Percentiles rank a stretch among this genome's conserved stretches.
Evolutionary conservation across 805 yeast species (phyloP).

Genomic region (Saccharomycopsis sp.): DNA sequence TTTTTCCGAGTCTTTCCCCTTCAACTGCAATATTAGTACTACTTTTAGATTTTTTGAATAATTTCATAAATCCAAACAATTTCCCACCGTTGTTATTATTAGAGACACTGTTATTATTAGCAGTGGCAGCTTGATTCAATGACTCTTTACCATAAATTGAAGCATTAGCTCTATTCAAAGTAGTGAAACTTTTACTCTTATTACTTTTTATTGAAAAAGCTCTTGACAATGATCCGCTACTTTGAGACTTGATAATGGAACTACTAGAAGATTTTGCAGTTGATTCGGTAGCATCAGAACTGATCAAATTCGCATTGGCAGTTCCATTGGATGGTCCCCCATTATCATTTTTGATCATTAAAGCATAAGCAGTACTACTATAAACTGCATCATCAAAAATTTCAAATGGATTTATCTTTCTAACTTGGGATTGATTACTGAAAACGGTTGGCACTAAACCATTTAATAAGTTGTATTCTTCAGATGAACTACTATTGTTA

Average conservation of each 20-base stretch:
- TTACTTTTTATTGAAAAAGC: not conserved
- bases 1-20: not conserved
- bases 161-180: not conserved
- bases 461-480: too few species aligned
- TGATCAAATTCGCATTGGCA: not conserved
- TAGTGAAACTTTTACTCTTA: constrained; percentile 7
- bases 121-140: not conserved
- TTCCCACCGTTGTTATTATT: constrained; percentile 5
- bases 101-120: not conserved
- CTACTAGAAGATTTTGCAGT: not conserved
- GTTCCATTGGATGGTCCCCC: too few species aligned
- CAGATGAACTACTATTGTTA: constrained; percentile 2
- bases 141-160: not conserved
- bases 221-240: not conserved
- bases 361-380: constrained; percentile 8
- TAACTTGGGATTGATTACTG: not conserved
- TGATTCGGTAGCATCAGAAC: not conserved
- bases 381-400: constrained; percentile 58
- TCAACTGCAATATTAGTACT: constrained; percentile 6
- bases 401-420: constrained; percentile 49
- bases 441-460: too few species aligned
- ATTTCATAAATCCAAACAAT: constrained; percentile 16
- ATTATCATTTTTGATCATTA: not conserved
- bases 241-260: not conserved
- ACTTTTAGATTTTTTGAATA: constrained; percentile 17